Percentiles rank a stretch among this genome's conserved stretches.
These are phyloP conservation scores for Hypoxylon subgilvum DNA, from an alignment of 495 filamentous ascomycete species.

Conservation along the genomic window DNA sequence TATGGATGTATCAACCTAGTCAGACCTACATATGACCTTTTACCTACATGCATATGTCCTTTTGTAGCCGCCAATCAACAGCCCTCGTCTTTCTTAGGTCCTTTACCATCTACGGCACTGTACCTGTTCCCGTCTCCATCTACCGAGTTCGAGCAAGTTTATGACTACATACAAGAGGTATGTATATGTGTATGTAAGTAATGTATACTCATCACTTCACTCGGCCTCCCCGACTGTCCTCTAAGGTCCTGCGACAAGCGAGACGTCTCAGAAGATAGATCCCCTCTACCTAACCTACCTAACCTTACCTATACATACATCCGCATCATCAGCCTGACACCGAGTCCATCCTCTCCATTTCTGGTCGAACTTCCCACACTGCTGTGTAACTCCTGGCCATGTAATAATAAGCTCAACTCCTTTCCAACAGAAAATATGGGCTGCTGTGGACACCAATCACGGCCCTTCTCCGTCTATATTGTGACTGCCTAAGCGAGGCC, in stretches of 20 bases:
- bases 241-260: conserved; percentile 10
- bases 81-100: no score
- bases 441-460: conserved; percentile 15
- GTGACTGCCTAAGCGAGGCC: conserved; percentile 7
- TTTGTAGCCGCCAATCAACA: background rate
- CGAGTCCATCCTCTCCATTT: conserved; percentile 6
- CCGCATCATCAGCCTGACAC: conserved; percentile 7
- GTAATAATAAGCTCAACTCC: conserved; percentile 35
- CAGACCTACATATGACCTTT: background rate
- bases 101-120: background rate
- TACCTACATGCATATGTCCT: no score
- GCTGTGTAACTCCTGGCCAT: conserved; percentile 23
- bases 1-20: conserved; percentile 15
- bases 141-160: background rate
- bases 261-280: conserved; percentile 7
- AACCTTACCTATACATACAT: conserved; percentile 1
- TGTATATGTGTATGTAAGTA: background rate
- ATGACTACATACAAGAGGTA: background rate
- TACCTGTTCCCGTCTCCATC: background rate
- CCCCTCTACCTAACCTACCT: conserved; percentile 6
- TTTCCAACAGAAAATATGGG: conserved; percentile 16
- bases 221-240: conserved; percentile 10
- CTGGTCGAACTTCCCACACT: no score
- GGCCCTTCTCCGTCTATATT: conserved; percentile 8
- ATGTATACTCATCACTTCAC: conserved; percentile 2